Evolutionary conservation across 306 rosid species (phyloP).

Genomic region (Inga oerstediana): DNA sequence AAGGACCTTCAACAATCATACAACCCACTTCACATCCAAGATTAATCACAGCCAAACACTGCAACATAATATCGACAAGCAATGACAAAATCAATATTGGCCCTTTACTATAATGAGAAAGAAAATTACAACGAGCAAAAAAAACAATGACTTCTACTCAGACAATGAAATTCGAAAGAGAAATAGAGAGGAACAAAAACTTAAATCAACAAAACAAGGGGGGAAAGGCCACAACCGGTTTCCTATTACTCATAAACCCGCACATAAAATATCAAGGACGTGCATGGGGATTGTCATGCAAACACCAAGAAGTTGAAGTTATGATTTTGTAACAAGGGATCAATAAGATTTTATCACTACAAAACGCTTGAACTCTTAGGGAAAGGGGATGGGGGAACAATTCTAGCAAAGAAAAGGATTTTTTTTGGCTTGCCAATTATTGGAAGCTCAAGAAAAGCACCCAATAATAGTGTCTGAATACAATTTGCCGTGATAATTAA

Average conservation of each 20-base stretch:
- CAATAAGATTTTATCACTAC: background rate
- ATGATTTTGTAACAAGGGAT: background rate
- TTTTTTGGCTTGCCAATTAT: background rate
- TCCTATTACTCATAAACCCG: conserved; percentile 1
- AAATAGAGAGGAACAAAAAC: background rate
- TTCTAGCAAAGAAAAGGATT: background rate
- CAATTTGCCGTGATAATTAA: background rate
- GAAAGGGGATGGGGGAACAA: background rate
- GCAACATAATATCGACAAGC: conserved; percentile 38
- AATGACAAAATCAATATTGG: conserved; percentile 17
- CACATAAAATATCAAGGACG: background rate
- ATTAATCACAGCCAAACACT: conserved; percentile 67
- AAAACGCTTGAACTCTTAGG: background rate
- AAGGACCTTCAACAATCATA: conserved; percentile 92
- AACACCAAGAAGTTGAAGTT: background rate
- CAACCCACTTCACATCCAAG: conserved; percentile 96
- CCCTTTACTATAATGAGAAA: background rate
- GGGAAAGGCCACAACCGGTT: background rate
- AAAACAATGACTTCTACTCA: background rate
- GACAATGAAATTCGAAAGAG: conserved; percentile 17
- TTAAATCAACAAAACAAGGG: background rate
- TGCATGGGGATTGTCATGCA: background rate
- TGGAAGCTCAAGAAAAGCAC: background rate
- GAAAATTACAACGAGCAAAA: background rate
- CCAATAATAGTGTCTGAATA: background rate